Conservation (phyloP, 768 basidiomycete species). For the Tylopilus vinaceipallidus region DNA sequence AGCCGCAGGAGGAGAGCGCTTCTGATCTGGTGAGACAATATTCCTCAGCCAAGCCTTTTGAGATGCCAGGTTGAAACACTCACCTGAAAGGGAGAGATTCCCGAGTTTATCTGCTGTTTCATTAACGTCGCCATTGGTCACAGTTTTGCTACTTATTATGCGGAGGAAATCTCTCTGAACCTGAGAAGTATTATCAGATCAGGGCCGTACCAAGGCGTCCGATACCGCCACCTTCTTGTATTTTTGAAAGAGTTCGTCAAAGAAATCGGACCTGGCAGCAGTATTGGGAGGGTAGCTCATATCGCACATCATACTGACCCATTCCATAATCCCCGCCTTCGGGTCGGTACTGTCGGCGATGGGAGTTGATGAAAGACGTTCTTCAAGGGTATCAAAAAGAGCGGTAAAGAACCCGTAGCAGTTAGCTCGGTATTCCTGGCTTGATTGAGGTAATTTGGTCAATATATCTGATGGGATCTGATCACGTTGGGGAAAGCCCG, state of each 20-base stretch:
- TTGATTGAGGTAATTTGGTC: neutral
- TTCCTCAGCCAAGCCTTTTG: neutral
- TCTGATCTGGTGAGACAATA: neutral
- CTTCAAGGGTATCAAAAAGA: conserved; percentile 4
- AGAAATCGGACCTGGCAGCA: neutral
- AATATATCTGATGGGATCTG: conserved; percentile 11
- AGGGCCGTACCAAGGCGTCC: rapidly evolving
- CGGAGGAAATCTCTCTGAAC: too few species aligned
- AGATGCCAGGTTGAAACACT: neutral
- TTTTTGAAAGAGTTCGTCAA: neutral
- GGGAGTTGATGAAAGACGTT: neutral
- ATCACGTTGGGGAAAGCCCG: conserved; percentile 18
- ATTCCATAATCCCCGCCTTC: neutral
- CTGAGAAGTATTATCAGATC: neutral
- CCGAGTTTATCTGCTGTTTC: neutral
- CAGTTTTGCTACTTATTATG: too few species aligned
- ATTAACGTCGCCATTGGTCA: neutral
- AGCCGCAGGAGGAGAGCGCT: too few species aligned
- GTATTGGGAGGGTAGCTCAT: neutral
- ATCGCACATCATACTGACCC: conserved; percentile 8
- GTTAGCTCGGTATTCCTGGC: neutral
- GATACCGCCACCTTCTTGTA: neutral
- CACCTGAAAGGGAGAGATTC: neutral
- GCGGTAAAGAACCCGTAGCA: conserved; percentile 16
- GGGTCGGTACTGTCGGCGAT: neutral